Evolutionary conservation across 345 rosid species (phyloP), one percentile per base, ranked within the genome.

Genomic region (Linum trigynum): DNA sequence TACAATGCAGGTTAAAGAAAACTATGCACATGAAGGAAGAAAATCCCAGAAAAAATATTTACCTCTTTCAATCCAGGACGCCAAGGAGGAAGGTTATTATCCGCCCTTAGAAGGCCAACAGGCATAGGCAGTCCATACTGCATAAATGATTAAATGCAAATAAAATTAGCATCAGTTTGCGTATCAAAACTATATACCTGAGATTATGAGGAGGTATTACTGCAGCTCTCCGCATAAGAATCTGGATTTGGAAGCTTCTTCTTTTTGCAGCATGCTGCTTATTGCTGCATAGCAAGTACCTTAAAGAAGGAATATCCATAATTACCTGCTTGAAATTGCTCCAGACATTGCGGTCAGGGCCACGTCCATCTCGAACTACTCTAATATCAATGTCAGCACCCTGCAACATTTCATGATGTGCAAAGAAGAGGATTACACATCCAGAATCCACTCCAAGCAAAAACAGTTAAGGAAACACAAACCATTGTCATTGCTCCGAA

Each of bases 31-130:
- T 23, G 43, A 23, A 43, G 57, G 35, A 58, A 36, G 37, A 38
- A 14, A 69, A 15, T 61, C 32, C 7, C 23, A 16, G 61, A 3
- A 32, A 57, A 57, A 57, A 59, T 23, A 23, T 63, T 72, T 86
- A 88, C 99, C 90, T 90, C 99, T 77, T 81, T 83, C 43, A 94
- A 65, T 58, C 87, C 89, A 23, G 84, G 75, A 69, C 92, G 96
- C 99, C 97, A 88, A 62, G 97, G 96, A 77, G 99, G 97, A 78
- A 90, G 83, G 71, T 88, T 94, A 69, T 94, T 94, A 77, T 94
- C 99, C 35, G 90, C 92, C 74, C 97, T 79, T 73, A 88, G 75
- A 72, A 94, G 81, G 75, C 84, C 90, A 76, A 90, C 53, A 4
- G 95, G 99, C 81, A 59, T 75, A n/a, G 86, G 91, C 42, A 94